These are phyloP conservation scores for Beauveria scarabaeidicola DNA, from an alignment of 2,329 filamentous ascomycete species.

Conservation along the genomic window DNA sequence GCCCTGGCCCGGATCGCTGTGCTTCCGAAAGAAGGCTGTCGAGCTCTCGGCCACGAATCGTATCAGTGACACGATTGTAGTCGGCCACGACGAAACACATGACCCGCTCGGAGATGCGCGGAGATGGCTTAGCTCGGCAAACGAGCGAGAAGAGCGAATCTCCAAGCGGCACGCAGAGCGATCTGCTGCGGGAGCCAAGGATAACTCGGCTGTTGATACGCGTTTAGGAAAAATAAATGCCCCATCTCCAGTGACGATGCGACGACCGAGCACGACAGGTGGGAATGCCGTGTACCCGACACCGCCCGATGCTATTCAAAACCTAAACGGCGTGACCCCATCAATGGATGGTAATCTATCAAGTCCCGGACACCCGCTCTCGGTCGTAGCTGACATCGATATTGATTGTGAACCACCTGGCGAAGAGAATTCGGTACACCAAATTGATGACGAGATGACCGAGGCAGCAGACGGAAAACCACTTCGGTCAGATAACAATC, in stretches of 20 bases:
- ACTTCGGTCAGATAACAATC: slow-evolving; percentile 33
- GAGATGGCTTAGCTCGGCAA: slow-evolving; percentile 36
- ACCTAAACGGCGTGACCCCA: slow-evolving; percentile 43
- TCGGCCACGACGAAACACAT: slow-evolving; percentile 32
- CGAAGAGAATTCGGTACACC: slow-evolving; percentile 13
- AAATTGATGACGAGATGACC: slow-evolving; percentile 12
- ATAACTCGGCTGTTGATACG: slow-evolving; percentile 35
- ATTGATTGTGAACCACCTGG: slow-evolving; percentile 26
- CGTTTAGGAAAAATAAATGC: slow-evolving; percentile 35
- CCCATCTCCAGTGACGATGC: slow-evolving; percentile 42
- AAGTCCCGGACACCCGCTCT: slow-evolving; percentile 42
- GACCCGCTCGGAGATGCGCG: slow-evolving; percentile 42
- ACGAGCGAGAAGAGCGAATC: slow-evolving; percentile 39
- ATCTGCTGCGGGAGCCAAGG: slow-evolving; percentile 31
- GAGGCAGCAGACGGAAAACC: slow-evolving; percentile 35
- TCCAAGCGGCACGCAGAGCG: slow-evolving; percentile 43
- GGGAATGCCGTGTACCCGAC: slow-evolving; percentile 60
- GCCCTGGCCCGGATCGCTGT: slow-evolving; percentile 46
- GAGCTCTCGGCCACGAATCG: slow-evolving; percentile 31
- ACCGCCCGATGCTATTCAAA: slow-evolving; percentile 57
- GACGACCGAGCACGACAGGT: slow-evolving; percentile 39
- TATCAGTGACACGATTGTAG: slow-evolving; percentile 30
- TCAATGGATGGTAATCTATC: slow-evolving; percentile 47
- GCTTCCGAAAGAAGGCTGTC: slow-evolving; percentile 41
- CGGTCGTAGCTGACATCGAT: slow-evolving; percentile 19